Evolutionary conservation across 306 rosid species (phyloP).

Genomic region (Sophora flavescens): DNA sequence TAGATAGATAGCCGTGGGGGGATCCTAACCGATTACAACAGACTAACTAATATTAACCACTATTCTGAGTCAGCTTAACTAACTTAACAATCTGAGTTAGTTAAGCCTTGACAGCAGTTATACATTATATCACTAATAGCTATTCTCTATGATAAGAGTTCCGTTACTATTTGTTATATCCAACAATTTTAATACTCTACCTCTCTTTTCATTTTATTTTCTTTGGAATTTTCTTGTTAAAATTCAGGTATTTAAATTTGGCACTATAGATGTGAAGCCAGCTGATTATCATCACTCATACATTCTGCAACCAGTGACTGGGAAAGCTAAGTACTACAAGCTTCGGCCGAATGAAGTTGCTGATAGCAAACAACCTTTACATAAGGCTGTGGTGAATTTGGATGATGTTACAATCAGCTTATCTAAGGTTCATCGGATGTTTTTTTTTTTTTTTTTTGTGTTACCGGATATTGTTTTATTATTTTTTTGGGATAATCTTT

Average conservation of each 20-base stretch:
- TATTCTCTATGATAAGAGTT: too few relatives aligned
- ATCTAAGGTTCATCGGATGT: slow-evolving; percentile 70
- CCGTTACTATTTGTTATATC: too few relatives aligned
- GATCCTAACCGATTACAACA: too few relatives aligned
- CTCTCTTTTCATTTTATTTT: slow-evolving; percentile 22
- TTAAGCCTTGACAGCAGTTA: too few relatives aligned
- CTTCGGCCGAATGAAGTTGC: slow-evolving; percentile 66
- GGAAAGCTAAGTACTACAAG: slow-evolving; percentile 86
- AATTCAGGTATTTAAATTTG: slow-evolving; percentile 82
- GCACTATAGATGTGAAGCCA: slow-evolving; percentile 87
- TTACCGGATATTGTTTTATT: slow-evolving; percentile 21
- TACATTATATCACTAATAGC: too few relatives aligned
- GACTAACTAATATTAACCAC: too few relatives aligned
- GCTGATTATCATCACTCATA: slow-evolving; percentile 73
- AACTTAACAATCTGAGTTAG: too few relatives aligned
- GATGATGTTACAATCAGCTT: slow-evolving; percentile 95
- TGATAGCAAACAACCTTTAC: slow-evolving; percentile 78
- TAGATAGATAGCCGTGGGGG: too few relatives aligned
- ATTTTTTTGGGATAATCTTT: slow-evolving; percentile 32
- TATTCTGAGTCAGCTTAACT: too few relatives aligned
- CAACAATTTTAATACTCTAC: slow-evolving; percentile 24
- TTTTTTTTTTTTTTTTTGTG: slow-evolving; percentile 26
- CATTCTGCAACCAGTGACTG: slow-evolving; percentile 89
- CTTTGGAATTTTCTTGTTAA: slow-evolving; percentile 29
- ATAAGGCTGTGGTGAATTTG: slow-evolving; percentile 87